Evolutionary conservation across 306 rosid species (phyloP), one percentile per base, ranked within the genome.

Genomic region (Medicago lupulina): DNA sequence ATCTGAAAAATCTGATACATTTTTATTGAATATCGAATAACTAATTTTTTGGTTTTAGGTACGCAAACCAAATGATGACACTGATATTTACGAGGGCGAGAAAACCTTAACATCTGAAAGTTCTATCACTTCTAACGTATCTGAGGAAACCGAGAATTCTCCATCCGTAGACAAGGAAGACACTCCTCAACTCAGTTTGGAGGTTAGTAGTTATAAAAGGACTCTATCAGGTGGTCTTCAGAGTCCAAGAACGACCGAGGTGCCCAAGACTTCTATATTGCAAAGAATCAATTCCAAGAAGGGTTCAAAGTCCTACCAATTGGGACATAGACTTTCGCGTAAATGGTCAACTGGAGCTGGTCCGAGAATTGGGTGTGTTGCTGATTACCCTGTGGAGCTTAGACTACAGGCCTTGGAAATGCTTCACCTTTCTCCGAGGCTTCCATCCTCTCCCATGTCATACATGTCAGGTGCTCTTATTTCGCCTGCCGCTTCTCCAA

Each of bases 281-380:
- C 80, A 84, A 69, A 80, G 97, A 83, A 95, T 95, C 85, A 95
- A 92, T 81, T 95, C 97, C 73, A 92, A 90, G 90, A 92, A 86
- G 76, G 86, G 76, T 5, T 78, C 86, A 8, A 84, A 83, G 16
- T 95, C 99, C 41, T 89, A 90, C 85, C 97, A 95, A 80, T 70
- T 95, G 54, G 99, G 99, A 40, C 86, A 92, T 70, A 86, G 87
- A n/a, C 88, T 95, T 36, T 84, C 93, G 1, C 92, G 82, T 23
- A 86, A 80, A 74, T 95, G 99, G 99, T 87, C 97, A 17, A 89
- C 97, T 0, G 99, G 99, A 73, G 96, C 93, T 43, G 99, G 99
- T 46, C 99, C 99, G 6, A 92, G 99, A 78, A 95, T 95, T 40
- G 97, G 99, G 34, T 95, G 97, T 74, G 93, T 95, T 49, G 93